Conservation (phyloP, 2,329 filamentous ascomycete genomes). For the Domatiomyces globalis region DNA sequence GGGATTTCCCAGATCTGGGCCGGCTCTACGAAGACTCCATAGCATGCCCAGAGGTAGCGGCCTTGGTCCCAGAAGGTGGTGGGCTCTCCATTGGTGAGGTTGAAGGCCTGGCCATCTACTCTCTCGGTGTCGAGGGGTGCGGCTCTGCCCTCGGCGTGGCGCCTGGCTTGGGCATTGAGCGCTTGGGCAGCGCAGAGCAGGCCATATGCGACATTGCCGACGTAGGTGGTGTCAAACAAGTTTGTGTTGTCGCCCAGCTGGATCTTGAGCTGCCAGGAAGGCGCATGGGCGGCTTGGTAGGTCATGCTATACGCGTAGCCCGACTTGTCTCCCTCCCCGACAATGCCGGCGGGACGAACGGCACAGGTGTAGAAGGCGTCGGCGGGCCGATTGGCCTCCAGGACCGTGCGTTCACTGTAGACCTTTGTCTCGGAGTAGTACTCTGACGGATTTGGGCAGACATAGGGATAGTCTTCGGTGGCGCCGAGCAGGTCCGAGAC, state of each 20-base stretch:
- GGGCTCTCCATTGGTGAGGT: conserved; percentile 79
- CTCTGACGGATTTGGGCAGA: conserved; percentile 54
- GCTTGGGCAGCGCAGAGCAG: conserved; percentile 68
- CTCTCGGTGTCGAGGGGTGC: conserved; percentile 56
- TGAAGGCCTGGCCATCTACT: conserved; percentile 74
- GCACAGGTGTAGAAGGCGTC: conserved; percentile 58
- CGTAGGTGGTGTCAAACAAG: conserved; percentile 57
- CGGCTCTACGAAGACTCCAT: conserved; percentile 29
- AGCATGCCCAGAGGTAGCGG: conserved; percentile 55
- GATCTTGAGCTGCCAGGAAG: conserved; percentile 51
- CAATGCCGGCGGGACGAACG: conserved; percentile 76
- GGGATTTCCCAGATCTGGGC: conserved; percentile 28
- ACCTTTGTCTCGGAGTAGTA: conserved; percentile 91
- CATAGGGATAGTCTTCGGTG: conserved; percentile 66
- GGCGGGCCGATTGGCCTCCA: conserved; percentile 50
- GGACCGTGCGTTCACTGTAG: conserved; percentile 64
- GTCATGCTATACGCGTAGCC: conserved; percentile 62
- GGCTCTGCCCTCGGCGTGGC: conserved; percentile 33
- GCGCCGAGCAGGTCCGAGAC: conserved; percentile 65
- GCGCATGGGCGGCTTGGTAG: conserved; percentile 48
- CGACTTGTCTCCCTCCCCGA: conserved; percentile 68
- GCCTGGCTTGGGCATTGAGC: conserved; percentile 41
- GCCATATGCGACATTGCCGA: conserved; percentile 57
- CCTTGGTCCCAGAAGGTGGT: conserved; percentile 87
- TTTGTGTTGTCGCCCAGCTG: conserved; percentile 66